Base-by-base conservation (phyloP, 176 grass and related monocot genomes). In the Tillandsia leiboldiana region DNA sequence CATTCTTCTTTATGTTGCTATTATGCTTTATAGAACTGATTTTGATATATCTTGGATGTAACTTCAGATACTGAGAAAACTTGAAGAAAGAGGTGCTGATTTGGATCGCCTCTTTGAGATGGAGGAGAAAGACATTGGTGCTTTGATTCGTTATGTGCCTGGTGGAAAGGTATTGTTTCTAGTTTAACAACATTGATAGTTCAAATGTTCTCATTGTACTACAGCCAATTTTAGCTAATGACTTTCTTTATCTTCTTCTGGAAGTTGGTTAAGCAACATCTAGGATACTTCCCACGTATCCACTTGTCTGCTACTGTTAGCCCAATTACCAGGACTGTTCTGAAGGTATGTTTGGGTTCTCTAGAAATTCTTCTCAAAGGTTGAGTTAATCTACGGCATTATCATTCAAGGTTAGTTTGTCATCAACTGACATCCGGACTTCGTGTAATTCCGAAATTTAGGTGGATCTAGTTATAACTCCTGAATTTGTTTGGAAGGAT, bases 291-390 rank as follows among this genome's bases (percentile, higher is more conserved):
- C 54, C 89, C 93, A 53, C 75, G 77, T 73, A 84, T 92, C 76
- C 87, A 77, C 69, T 78, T 96, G 63, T 89, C 89, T 83, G 83
- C 89, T 69, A 79, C 71, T 26, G 77, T 96, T 69, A 92, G 93
- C 69, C 93, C 93, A 81, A 92, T 96, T 68, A 96, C 93, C 74
- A 86, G 93, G 70, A 96, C 93, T 42, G 93, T 96, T 84, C 89
- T 96, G 61, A 96, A 87, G 87, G 93, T 89, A 90, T 79, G 73
- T 67, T 27, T 14, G 8, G 33, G 50, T 69, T 61, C 29, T 28
- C 0, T 3, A 20, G 13, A 26, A 13, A 67, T 42, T 42, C 5
- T 42, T 42, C 33, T 42, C 33, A 7, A 42, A 42, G 33, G 33
- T 42, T 42, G 33, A 42, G 33, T 42, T 42, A 42, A 42, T 42